Percentiles rank a stretch among this genome's conserved stretches.
Evolutionary conservation across 192 early-diverging fungal species (phyloP).

Genomic region (Paraglomus brasilianum): DNA sequence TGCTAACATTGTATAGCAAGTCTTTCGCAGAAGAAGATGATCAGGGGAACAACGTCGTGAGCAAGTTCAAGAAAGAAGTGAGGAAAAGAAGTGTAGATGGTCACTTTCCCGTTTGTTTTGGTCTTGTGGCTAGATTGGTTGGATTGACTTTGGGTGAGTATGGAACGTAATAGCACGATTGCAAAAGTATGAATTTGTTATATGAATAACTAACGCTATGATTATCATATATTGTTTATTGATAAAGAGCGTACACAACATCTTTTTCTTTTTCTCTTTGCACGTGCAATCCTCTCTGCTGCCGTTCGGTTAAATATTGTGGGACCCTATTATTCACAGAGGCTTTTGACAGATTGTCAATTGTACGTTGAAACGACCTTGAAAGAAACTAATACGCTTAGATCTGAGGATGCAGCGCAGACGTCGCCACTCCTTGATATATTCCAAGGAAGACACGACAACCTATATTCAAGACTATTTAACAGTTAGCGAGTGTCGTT

Average conservation of each 20-base stretch:
- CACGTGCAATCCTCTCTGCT: conserved; percentile 82
- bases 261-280: conserved; percentile 81
- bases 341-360: conserved; percentile 62
- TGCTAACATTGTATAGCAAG: conserved; percentile 60
- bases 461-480: conserved; percentile 74
- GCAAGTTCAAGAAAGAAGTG: conserved; percentile 40
- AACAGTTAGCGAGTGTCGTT: conserved; percentile 56
- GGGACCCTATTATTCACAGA: conserved; percentile 87
- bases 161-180: conserved; percentile 32
- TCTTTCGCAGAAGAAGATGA: conserved; percentile 47
- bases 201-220: not conserved
- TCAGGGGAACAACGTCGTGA: conserved; percentile 4
- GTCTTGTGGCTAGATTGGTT: conserved; percentile 59
- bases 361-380: conserved; percentile 48
- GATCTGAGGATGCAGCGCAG: conserved; percentile 56
- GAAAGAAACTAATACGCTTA: conserved; percentile 47
- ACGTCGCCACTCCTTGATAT: conserved; percentile 73
- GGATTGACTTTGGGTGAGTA: conserved; percentile 37
- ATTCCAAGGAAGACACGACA: conserved; percentile 75
- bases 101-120: conserved; percentile 83
- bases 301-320: conserved; percentile 87
- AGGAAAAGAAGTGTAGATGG: conserved; percentile 49
- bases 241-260: conserved; percentile 63
- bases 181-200: conserved; percentile 50
- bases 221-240: not conserved